Evolutionary conservation across 805 yeast species (phyloP), one percentile per base, ranked within the genome.

Genomic region (Zygosaccharomyces pseudorouxii): DNA sequence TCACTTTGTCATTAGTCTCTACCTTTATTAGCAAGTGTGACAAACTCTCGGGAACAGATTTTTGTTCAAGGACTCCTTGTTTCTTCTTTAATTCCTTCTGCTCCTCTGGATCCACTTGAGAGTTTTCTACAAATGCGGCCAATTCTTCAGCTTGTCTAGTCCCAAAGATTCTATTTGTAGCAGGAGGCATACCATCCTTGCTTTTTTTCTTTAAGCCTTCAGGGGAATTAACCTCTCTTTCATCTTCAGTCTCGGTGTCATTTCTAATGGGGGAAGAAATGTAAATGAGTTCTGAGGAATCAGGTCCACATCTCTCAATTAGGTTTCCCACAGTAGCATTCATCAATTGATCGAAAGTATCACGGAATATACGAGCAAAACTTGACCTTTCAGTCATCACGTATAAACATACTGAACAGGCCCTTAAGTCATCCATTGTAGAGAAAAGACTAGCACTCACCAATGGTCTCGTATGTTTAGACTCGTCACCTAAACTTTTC

Each of bases 381-480:
- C 75, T 75, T 0, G 86, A 78, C 50, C 86, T 70, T 57, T 82
- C 86, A 14, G 83, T 75, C 83, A 82, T 79, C 5, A 80, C 84
- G 58, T 79, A 81, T 14, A 82, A 63, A 50, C 83, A 78, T 12
- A 80, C 73, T 1, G 86, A 80, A 55, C 88, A 82, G 7, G 84
- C 83, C 49, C 85, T 70, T 36, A 82, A 64, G 65, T 81, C 85
- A 62, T 82, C 84, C 57, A 81, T 65, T 2, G 82, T 80, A 6
- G 76, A 72, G 57, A 80, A 72, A 35, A 78, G 64, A 20, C 75
- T 71, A 31, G 77, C 81, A 3, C 80, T 76, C 9, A 79, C 79
- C 2, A 75, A 65, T 3, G 85, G 84, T 52, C 82, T 69, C 1
- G 84, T 80, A 59, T 80, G 83, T 50, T 78, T 79, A 10, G 81